These are phyloP conservation scores for Aquilaria sinensis DNA, from an alignment of 345 rosid genomes.

Conservation along the genomic window DNA sequence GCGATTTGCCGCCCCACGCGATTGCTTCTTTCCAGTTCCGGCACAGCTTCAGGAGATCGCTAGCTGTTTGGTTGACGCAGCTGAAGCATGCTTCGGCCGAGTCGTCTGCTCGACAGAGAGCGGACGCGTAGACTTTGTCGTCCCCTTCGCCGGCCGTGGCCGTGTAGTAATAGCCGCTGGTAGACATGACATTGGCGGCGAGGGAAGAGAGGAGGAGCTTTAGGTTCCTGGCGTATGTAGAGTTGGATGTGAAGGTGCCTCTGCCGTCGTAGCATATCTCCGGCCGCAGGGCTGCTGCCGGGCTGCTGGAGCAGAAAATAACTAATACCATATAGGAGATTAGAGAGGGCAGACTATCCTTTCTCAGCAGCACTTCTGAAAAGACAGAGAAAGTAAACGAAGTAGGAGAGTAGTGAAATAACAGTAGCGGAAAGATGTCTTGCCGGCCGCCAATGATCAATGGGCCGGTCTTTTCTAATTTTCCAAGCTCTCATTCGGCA, in stretches of 20 bases:
- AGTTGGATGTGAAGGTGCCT: not conserved
- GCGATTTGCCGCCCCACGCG: slow-evolving; percentile 14
- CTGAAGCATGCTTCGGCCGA: slow-evolving; percentile 13
- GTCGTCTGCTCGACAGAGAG: slow-evolving; percentile 13
- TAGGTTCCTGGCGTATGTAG: not conserved
- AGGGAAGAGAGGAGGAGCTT: slow-evolving; percentile 1
- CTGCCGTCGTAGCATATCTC: too few species aligned
- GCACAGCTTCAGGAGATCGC: slow-evolving; percentile 9
- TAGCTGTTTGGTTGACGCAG: slow-evolving; percentile 13
- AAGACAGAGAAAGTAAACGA: too few species aligned
- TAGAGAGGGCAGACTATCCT: too few species aligned
- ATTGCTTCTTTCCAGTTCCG: slow-evolving; percentile 16
- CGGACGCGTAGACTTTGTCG: slow-evolving; percentile 16
- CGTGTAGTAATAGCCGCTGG: slow-evolving; percentile 19
- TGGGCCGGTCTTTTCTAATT: too few species aligned
- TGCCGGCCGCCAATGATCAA: too few species aligned
- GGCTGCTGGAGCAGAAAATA: too few species aligned
- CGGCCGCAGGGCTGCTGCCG: too few species aligned
- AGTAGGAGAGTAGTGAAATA: too few species aligned
- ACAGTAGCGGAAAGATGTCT: too few species aligned
- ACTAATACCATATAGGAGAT: too few species aligned
- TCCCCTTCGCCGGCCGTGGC: slow-evolving; percentile 12
- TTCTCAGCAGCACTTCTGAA: too few species aligned
- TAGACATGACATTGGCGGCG: not conserved
- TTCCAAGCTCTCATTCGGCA: too few species aligned